These are phyloP conservation scores for Talaromyces funiculosus DNA, from an alignment of 2,329 filamentous ascomycete species.

Conservation along the genomic window DNA sequence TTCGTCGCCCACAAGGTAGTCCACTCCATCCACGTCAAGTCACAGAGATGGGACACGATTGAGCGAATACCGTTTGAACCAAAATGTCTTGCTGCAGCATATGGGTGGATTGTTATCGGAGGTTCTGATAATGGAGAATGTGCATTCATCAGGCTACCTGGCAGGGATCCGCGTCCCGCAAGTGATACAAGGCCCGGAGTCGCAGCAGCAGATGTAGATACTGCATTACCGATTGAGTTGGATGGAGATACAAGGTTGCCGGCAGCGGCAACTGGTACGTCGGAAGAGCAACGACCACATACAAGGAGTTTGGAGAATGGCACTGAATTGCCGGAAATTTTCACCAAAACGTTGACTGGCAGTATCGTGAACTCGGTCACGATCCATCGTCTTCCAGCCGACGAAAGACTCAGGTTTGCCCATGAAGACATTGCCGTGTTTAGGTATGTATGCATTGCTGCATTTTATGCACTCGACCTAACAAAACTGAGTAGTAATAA, in stretches of 20 bases:
- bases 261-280: slow-evolving; percentile 19
- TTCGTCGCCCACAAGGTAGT: slow-evolving; percentile 75
- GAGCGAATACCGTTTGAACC: slow-evolving; percentile 65
- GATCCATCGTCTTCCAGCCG: slow-evolving; percentile 51
- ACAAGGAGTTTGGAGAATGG: slow-evolving; percentile 18
- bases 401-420: slow-evolving; percentile 28
- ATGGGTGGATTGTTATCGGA: slow-evolving; percentile 86
- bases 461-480: not conserved
- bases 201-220: slow-evolving; percentile 48
- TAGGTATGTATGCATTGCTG: slow-evolving; percentile 32
- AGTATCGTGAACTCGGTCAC: slow-evolving; percentile 64
- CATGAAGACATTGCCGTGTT: slow-evolving; percentile 53
- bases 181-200: slow-evolving; percentile 28
- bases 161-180: slow-evolving; percentile 17
- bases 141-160: slow-evolving; percentile 63
- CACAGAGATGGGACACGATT: slow-evolving; percentile 66
- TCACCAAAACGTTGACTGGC: slow-evolving; percentile 55
- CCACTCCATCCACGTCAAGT: slow-evolving; percentile 63
- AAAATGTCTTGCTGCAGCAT: slow-evolving; percentile 79
- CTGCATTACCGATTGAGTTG: slow-evolving; percentile 50
- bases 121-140: slow-evolving; percentile 81
- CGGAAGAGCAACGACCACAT: slow-evolving; percentile 19
- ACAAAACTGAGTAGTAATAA: slow-evolving; percentile 73
- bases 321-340: slow-evolving; percentile 38
- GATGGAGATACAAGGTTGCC: slow-evolving; percentile 24